Percentiles rank a stretch among this genome's conserved stretches.
phyloP scores from a whole-genome alignment of 129 eudicot genomes.

The Lonicera japonica region DNA sequence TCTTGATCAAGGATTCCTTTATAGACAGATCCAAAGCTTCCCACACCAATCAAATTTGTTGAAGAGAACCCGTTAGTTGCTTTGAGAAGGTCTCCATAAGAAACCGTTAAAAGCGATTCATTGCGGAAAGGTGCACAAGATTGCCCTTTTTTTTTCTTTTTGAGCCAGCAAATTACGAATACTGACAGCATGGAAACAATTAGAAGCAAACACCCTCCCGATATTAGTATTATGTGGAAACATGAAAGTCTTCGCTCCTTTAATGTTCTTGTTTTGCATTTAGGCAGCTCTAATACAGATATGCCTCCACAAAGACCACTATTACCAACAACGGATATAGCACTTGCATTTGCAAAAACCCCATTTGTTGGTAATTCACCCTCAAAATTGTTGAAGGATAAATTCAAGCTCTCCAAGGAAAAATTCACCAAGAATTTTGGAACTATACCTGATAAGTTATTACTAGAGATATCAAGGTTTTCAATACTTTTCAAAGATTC shows the following conservation, averaged over 20 bases:
- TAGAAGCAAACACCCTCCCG: not conserved
- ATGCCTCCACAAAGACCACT: constrained; percentile 21
- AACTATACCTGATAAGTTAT: constrained; percentile 18
- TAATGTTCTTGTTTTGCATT: not conserved
- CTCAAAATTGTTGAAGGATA: constrained; percentile 16
- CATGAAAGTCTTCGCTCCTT: not conserved
- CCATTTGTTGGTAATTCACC: constrained; percentile 18
- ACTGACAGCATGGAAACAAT: not conserved
- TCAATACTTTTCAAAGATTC: constrained; percentile 7
- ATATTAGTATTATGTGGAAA: not conserved
- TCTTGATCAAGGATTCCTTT: constrained; percentile 2
- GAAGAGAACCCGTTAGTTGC: constrained; percentile 12
- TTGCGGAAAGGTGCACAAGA: not conserved
- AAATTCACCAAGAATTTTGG: constrained; percentile 9
- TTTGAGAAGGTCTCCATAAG: constrained; percentile 1
- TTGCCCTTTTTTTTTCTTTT: not conserved
- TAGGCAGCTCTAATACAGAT: not conserved
- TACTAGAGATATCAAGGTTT: constrained; percentile 20
- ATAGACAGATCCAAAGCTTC: not conserved
- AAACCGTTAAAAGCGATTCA: not conserved
- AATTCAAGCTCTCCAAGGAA: not conserved
- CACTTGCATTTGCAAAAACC: constrained; percentile 4
- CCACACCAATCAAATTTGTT: constrained; percentile 12
- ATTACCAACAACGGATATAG: constrained; percentile 5
- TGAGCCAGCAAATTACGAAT: not conserved